Percentiles rank a stretch among this genome's conserved stretches.
Evolutionary conservation across 345 rosid species (phyloP).

Genomic region (Pugionium cornutum): DNA sequence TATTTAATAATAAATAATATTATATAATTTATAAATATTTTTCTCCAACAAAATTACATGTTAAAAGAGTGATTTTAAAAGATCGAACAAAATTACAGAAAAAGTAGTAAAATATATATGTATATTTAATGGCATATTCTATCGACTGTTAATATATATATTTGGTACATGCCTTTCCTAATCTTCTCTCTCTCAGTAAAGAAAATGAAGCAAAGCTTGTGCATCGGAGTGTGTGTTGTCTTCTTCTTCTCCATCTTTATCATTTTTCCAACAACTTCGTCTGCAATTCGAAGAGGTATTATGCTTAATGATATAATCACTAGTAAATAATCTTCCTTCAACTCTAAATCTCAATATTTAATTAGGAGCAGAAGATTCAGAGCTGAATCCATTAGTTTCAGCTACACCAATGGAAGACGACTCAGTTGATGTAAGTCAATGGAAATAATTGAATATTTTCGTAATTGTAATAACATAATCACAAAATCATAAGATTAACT

Average conservation of each 20-base stretch:
- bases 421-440: conserved; percentile 36
- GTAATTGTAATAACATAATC: neutral
- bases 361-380: conserved; percentile 41
- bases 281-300: conserved; percentile 41
- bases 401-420: conserved; percentile 34
- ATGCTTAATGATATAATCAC: neutral
- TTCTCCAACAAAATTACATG: no score
- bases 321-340: conserved; percentile 2
- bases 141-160: no score
- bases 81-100: no score
- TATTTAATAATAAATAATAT: no score
- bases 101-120: no score
- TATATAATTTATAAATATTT: no score
- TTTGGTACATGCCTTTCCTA: no score
- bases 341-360: conserved; percentile 11
- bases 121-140: no score
- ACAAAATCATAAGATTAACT: neutral
- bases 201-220: conserved; percentile 52
- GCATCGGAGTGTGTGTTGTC: conserved; percentile 40
- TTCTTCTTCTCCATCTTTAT: conserved; percentile 44
- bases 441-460: no score
- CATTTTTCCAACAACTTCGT: conserved; percentile 40
- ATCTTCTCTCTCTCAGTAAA: conserved; percentile 14
- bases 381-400: conserved; percentile 41
- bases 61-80: no score